These are phyloP conservation scores for Spencermartinsiella europaea DNA, from an alignment of 805 yeast genomes.

Conservation along the genomic window DNA sequence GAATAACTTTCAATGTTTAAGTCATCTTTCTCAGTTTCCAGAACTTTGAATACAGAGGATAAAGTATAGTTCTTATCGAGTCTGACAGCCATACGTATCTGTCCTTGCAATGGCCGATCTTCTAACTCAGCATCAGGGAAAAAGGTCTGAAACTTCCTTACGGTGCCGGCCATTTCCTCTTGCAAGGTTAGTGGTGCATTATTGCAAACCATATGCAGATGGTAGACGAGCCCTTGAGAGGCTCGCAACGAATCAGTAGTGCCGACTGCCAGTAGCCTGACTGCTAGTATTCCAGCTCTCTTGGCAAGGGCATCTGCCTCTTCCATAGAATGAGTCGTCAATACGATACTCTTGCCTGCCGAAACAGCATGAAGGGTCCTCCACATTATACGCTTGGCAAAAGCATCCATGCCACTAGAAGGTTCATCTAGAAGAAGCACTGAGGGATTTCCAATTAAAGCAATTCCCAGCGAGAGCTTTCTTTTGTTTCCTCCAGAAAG, in stretches of 20 bases:
- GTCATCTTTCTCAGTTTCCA: constrained; percentile 17
- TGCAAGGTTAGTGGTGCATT: constrained; percentile 26
- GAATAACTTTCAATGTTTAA: constrained; percentile 28
- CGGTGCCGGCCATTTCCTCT: constrained; percentile 25
- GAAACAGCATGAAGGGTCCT: constrained; percentile 30
- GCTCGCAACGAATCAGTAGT: constrained; percentile 26
- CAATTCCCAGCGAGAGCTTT: constrained; percentile 33
- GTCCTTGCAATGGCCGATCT: constrained; percentile 31
- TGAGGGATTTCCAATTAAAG: constrained; percentile 34
- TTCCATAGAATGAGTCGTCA: constrained; percentile 37
- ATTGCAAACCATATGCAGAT: constrained; percentile 28
- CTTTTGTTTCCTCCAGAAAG: constrained; percentile 36
- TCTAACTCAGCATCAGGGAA: constrained; percentile 27
- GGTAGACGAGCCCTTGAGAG: constrained; percentile 28
- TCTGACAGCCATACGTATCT: constrained; percentile 28
- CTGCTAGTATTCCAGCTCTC: constrained; percentile 33
- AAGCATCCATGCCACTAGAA: constrained; percentile 37
- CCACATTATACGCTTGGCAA: constrained; percentile 37
- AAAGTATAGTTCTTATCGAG: constrained; percentile 13
- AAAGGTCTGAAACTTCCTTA: constrained; percentile 21
- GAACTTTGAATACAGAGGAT: constrained; percentile 18
- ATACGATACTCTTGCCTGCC: constrained; percentile 30
- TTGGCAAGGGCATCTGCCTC: constrained; percentile 35
- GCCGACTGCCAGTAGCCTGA: constrained; percentile 31
- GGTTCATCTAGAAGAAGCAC: constrained; percentile 36